These are phyloP conservation scores for Xylaria sp. DNA, from an alignment of 2,329 filamentous ascomycete genomes.

Conservation along the genomic window DNA sequence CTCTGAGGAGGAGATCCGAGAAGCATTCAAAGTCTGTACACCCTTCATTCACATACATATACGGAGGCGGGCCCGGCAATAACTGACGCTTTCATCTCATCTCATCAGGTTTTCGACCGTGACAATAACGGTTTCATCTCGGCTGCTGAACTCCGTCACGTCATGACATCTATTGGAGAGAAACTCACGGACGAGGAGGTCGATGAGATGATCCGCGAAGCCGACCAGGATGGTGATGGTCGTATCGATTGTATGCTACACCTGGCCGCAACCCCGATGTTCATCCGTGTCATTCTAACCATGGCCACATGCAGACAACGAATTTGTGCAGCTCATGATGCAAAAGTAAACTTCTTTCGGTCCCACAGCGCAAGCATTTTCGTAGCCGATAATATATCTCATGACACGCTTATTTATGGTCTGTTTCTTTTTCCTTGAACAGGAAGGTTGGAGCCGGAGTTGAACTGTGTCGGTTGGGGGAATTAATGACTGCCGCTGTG, in stretches of 20 bases:
- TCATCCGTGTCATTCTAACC: constrained; percentile 42
- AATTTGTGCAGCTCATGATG: constrained; percentile 96
- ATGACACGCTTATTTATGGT: constrained; percentile 43
- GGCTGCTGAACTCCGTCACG: constrained; percentile 85
- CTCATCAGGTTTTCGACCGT: constrained; percentile 77
- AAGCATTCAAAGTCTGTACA: constrained; percentile 79
- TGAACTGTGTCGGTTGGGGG: constrained; percentile 25
- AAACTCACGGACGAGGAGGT: constrained; percentile 92
- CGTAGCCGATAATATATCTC: constrained; percentile 42
- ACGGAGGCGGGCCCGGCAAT: constrained; percentile 23
- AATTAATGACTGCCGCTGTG: constrained; percentile 27
- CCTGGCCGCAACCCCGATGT: not conserved
- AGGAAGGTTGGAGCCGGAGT: constrained; percentile 30
- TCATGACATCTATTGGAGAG: constrained; percentile 93
- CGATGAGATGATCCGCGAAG: constrained; percentile 93
- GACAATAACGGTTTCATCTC: constrained; percentile 95
- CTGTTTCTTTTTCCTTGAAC: constrained; percentile 36
- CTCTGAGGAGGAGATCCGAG: constrained; percentile 89
- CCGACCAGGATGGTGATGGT: constrained; percentile 89
- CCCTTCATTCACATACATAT: too few species aligned
- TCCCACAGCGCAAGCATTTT: constrained; percentile 39
- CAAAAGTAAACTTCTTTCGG: constrained; percentile 74
- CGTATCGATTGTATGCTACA: constrained; percentile 81
- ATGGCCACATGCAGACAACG: constrained; percentile 74
- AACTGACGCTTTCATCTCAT: constrained; percentile 33